Percentiles rank a stretch among this genome's conserved stretches.
phyloP scores from a whole-genome alignment of 2,329 filamentous ascomycete species.

The Colletotrichum sp. region DNA sequence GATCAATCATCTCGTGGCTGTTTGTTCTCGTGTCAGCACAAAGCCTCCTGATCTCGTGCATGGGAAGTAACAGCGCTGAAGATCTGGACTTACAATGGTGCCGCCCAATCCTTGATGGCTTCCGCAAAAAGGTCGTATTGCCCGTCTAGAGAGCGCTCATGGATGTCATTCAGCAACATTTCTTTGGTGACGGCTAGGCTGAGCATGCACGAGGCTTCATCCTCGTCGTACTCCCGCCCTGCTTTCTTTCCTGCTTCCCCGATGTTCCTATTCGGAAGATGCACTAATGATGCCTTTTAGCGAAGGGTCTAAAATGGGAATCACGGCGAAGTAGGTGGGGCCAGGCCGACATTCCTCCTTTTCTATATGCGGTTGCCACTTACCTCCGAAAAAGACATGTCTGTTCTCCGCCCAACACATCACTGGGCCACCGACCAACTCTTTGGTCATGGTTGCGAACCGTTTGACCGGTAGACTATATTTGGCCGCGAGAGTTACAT shows the following conservation, averaged over 20 bases:
- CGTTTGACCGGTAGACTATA: not conserved
- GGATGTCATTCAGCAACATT: not conserved
- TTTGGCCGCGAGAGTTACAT: not conserved
- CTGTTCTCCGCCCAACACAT: not conserved
- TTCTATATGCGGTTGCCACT: not conserved
- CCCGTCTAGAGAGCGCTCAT: not conserved
- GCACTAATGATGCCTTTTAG: not conserved
- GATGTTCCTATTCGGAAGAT: not conserved
- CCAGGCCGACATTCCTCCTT: not conserved
- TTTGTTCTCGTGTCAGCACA: not conserved
- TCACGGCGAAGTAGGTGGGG: not conserved
- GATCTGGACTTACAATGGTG: not conserved
- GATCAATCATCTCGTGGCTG: not conserved
- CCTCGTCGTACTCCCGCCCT: not conserved
- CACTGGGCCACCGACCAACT: not conserved
- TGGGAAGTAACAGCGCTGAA: not conserved
- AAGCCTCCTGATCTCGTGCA: not conserved
- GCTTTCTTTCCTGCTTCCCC: not conserved
- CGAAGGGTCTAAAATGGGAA: not conserved
- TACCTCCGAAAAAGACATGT: not conserved
- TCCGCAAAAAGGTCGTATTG: not conserved
- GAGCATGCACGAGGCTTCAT: not conserved
- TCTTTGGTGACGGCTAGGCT: not conserved
- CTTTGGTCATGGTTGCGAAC: not conserved
- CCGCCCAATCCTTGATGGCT: not conserved